Evolutionary conservation across 257 asterid species (phyloP).

Genomic region (Lavandula angustifolia): DNA sequence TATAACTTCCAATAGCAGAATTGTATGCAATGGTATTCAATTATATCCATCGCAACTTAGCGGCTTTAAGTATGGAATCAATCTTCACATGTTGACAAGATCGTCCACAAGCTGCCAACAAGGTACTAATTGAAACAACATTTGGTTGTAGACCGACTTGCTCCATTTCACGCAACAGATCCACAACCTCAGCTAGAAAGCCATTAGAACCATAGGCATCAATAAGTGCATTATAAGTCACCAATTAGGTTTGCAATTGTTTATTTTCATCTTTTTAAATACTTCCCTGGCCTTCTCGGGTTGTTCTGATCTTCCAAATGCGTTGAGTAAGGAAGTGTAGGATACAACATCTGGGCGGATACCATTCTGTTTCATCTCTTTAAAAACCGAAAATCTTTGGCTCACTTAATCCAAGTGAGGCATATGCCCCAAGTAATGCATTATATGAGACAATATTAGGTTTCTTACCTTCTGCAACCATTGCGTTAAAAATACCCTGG

Average conservation of each 20-base stretch:
- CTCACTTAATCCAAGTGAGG: slow-evolving; percentile 74
- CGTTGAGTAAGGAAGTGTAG: slow-evolving; percentile 83
- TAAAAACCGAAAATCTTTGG: slow-evolving; percentile 55
- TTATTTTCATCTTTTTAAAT: slow-evolving; percentile 70
- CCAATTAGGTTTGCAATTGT: slow-evolving; percentile 84
- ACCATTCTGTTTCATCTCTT: slow-evolving; percentile 63
- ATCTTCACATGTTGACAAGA: slow-evolving; percentile 77
- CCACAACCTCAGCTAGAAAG: slow-evolving; percentile 76
- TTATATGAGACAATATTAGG: slow-evolving; percentile 89
- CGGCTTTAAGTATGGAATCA: slow-evolving; percentile 81
- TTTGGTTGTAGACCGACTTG: slow-evolving; percentile 74
- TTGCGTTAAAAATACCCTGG: slow-evolving; percentile 64
- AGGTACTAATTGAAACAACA: slow-evolving; percentile 81
- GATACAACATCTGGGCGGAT: slow-evolving; percentile 78
- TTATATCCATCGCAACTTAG: slow-evolving; percentile 67
- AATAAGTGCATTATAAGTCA: slow-evolving; percentile 82
- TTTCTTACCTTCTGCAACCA: slow-evolving; percentile 79
- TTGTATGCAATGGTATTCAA: slow-evolving; percentile 84
- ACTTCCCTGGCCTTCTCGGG: slow-evolving; percentile 74
- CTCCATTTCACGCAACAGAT: slow-evolving; percentile 87
- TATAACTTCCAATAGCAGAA: slow-evolving; percentile 91
- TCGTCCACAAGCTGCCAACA: slow-evolving; percentile 90
- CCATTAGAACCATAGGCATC: slow-evolving; percentile 97
- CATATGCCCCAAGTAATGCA: slow-evolving; percentile 84
- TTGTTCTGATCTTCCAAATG: slow-evolving; percentile 87